These are phyloP conservation scores for Physaria fendleri DNA, from an alignment of 345 rosid genomes.

Conservation along the genomic window DNA sequence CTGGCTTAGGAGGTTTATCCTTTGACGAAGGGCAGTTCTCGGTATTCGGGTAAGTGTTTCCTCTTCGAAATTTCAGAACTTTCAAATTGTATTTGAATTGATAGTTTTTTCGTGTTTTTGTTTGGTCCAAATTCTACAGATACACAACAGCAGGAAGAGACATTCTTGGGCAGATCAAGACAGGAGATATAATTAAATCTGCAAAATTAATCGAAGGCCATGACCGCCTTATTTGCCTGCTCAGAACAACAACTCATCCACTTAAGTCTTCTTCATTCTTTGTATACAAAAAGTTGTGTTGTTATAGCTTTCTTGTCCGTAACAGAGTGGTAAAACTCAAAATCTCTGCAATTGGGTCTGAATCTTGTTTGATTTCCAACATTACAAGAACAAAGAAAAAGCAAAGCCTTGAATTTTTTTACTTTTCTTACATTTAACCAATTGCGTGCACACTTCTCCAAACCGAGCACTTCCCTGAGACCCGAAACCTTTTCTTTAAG, in stretches of 20 bases:
- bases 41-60: constrained; percentile 59
- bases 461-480: no score
- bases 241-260: constrained; percentile 33
- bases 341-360: constrained; percentile 1
- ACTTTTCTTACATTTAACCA: no score
- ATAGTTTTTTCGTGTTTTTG: not conserved
- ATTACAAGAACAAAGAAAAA: not conserved
- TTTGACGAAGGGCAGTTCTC: constrained; percentile 95
- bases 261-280: constrained; percentile 14
- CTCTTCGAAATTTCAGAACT: not conserved
- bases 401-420: not conserved
- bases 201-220: constrained; percentile 68
- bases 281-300: not conserved
- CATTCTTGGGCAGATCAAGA: constrained; percentile 70
- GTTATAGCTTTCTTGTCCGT: not conserved
- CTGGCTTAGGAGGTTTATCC: constrained; percentile 93
- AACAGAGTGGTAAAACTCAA: constrained; percentile 4
- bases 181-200: constrained; percentile 67
- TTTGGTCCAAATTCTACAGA: constrained; percentile 28
- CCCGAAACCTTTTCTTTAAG: no score
- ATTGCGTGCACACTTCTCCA: no score
- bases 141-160: constrained; percentile 72
- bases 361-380: constrained; percentile 9
- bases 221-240: constrained; percentile 68
- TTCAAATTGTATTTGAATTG: not conserved